phyloP scores from a whole-genome alignment of 1,284 basidiomycete genomes.

The Pulveroboletus sp. region DNA sequence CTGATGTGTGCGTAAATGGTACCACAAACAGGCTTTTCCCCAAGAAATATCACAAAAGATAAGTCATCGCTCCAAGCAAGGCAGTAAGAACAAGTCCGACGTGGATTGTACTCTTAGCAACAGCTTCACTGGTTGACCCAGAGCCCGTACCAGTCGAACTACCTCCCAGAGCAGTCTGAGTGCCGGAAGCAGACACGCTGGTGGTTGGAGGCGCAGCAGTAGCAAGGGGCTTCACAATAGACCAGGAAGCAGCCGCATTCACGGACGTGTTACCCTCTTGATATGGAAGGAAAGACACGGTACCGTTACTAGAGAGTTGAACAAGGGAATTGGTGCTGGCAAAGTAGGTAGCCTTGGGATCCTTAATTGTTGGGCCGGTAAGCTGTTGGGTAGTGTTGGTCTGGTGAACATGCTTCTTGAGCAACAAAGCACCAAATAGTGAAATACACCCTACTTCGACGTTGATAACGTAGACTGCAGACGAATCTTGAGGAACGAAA shows the following conservation, averaged over 20 bases:
- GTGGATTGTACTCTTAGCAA: conserved; percentile 10
- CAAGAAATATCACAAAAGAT: conserved; percentile 14
- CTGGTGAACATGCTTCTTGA: conserved; percentile 34
- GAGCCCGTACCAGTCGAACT: conserved; percentile 16
- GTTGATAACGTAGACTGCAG: conserved; percentile 77
- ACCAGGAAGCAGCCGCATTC: conserved; percentile 55
- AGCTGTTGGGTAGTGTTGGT: conserved; percentile 78
- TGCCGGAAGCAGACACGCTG: conserved; percentile 20
- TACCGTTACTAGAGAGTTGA: conserved; percentile 71
- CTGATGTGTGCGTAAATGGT: conserved; percentile 4
- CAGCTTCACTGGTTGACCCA: conserved; percentile 17
- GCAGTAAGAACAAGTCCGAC: conserved; percentile 14
- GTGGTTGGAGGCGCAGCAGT: conserved; percentile 35
- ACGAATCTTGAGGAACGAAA: conserved; percentile 82
- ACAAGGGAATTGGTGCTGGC: conserved; percentile 70
- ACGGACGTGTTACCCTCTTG: conserved; percentile 46
- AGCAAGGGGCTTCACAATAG: conserved; percentile 41
- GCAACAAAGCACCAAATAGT: neutral
- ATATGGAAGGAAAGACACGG: conserved; percentile 70
- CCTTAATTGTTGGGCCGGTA: conserved; percentile 66
- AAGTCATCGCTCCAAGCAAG: conserved; percentile 20
- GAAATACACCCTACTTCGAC: conserved; percentile 50
- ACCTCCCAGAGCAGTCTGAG: conserved; percentile 18
- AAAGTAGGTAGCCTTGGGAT: conserved; percentile 70
- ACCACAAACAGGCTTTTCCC: neutral